Evolutionary conservation across 345 rosid species (phyloP).

Genomic region (Eucalyptus marginata): DNA sequence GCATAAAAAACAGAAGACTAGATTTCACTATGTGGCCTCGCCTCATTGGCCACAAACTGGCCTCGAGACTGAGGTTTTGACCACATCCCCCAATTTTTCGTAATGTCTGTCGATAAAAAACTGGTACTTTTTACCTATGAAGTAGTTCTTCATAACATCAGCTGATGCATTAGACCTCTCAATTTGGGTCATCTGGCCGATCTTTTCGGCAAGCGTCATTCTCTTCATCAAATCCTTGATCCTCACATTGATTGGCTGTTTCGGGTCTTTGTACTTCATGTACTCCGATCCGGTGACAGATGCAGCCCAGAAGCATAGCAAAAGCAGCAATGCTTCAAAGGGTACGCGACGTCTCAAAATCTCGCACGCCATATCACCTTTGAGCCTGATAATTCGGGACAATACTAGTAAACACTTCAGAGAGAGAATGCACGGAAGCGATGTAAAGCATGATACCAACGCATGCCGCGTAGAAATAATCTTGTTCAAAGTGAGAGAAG

Average conservation of each 20-base stretch:
- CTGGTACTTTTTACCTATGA: constrained; percentile 8
- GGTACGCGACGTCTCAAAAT: background rate
- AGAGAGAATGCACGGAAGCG: background rate
- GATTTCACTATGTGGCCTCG: background rate
- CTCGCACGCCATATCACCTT: background rate
- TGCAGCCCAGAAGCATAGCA: constrained; percentile 16
- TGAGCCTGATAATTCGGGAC: background rate
- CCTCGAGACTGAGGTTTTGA: background rate
- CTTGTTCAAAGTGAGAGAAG: background rate
- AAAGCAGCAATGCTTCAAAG: background rate
- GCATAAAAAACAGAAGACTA: background rate
- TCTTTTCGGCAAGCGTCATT: constrained; percentile 83
- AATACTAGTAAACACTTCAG: background rate
- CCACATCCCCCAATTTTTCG: background rate
- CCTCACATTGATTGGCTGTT: constrained; percentile 38
- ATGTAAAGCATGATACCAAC: background rate
- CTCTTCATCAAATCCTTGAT: constrained; percentile 56
- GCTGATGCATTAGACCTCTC: constrained; percentile 65
- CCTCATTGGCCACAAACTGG: background rate
- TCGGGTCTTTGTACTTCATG: constrained; percentile 60
- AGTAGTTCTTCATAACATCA: constrained; percentile 50
- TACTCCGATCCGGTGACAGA: constrained; percentile 12
- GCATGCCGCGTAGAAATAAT: background rate
- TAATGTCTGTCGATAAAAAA: background rate
- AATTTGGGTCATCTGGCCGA: constrained; percentile 93